Base-by-base conservation (phyloP, 2,329 filamentous ascomycete genomes). In the Xylariomycetidae sp. region DNA sequence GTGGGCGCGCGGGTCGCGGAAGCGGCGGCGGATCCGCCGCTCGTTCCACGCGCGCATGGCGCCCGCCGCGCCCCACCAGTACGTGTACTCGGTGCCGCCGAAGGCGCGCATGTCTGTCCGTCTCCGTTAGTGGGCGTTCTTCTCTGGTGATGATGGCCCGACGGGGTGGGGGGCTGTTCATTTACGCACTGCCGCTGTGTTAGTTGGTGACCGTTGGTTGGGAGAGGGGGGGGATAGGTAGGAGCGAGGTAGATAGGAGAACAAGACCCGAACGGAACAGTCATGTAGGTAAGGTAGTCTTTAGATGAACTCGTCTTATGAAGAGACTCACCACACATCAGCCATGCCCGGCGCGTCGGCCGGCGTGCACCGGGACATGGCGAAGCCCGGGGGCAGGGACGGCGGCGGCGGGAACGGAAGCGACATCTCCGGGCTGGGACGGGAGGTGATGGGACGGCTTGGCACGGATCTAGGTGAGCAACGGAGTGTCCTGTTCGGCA, bases 31-130 rank as follows among this genome's bases (percentile, higher is more conserved):
- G 32, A 53, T 48, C 19, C 51, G 49, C 16, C 34, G 31, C 22
- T 34, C 31, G 31, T 47, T 44, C 52, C 52, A 57, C 10, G 35
- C 27, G 24, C 37, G 39, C 52, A 57, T 55, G 5, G 27, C 29
- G 17, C 31, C 25, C 8, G 32, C 6, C 16, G 44, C 39, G 7
- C 46, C 39, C 53, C 52, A 54, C 50, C 50, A 57, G 42, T 51
- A 53, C 6, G 41, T 47, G 39, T 50, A 50, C 10, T 46, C 40
- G 18, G 49, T 38, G 28, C 31, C 29, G 9, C 28, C 28, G 46
- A 53, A 57, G 17, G 53, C 53, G 10, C 40, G 38, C 32, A 50
- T 44, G 35, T 50, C 50, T 53, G 22, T 24, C 19, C 15, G 19
- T 19, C 6, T 22, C 10, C 25, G 13, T n/a, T n/a, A n/a, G n/a